These are phyloP conservation scores for Punica granatum DNA, from an alignment of 345 rosid species.

Conservation along the genomic window DNA sequence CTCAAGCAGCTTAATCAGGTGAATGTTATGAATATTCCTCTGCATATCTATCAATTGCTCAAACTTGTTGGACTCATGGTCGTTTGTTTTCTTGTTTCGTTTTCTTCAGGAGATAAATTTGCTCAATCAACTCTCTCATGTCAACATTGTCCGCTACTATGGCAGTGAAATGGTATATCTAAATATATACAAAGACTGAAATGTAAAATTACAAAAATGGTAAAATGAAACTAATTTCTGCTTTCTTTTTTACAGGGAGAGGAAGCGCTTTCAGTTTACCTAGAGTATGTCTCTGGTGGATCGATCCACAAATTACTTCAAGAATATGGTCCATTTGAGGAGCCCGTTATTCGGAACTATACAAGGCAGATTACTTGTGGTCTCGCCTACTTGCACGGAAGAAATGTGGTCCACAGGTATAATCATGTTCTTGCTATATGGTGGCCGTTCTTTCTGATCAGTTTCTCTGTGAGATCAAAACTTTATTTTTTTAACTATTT, in stretches of 20 bases:
- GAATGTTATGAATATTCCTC: slow-evolving; percentile 5
- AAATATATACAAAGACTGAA: not conserved
- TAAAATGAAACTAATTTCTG: not conserved
- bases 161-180: slow-evolving; percentile 89
- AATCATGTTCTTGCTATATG: slow-evolving; percentile 7
- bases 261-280: slow-evolving; percentile 84
- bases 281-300: slow-evolving; percentile 95
- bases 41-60: slow-evolving; percentile 2
- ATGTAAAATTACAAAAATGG: not conserved
- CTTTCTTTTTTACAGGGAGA: slow-evolving; percentile 50
- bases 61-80: not conserved
- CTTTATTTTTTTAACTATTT: not conserved
- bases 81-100: not conserved
- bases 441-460: not conserved
- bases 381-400: slow-evolving; percentile 83
- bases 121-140: slow-evolving; percentile 79
- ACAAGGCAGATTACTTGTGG: slow-evolving; percentile 84
- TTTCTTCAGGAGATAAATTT: slow-evolving; percentile 79
- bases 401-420: slow-evolving; percentile 93
- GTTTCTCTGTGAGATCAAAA: not conserved
- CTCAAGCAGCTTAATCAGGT: slow-evolving; percentile 95
- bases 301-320: slow-evolving; percentile 90
- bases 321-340: slow-evolving; percentile 87
- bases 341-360: slow-evolving; percentile 90
- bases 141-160: slow-evolving; percentile 82